Percentiles rank a stretch among this genome's conserved stretches.
phyloP scores from a whole-genome alignment of 441 rosid genomes.

The Gossypium davidsonii region DNA sequence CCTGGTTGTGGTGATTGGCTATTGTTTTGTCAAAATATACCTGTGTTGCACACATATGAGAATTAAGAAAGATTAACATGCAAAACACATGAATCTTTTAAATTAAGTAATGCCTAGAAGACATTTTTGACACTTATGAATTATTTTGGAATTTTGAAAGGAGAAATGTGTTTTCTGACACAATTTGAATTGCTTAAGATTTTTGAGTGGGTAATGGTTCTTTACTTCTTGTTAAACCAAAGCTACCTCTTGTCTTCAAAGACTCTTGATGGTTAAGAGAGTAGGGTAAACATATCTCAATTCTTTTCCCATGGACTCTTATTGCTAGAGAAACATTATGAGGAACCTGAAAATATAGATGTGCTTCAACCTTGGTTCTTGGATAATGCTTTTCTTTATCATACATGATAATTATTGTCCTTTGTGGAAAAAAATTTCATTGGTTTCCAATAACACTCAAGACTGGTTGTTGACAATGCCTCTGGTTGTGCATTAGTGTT shows the following conservation, averaged over 20 bases:
- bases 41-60: neutral
- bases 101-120: neutral
- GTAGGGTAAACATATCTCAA: neutral
- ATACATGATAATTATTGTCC: neutral
- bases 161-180: neutral
- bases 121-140: neutral
- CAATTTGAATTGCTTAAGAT: neutral
- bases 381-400: neutral
- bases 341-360: neutral
- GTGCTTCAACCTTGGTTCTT: neutral
- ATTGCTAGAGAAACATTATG: slow-evolving; percentile 2
- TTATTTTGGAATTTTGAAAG: neutral
- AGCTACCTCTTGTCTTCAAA: neutral
- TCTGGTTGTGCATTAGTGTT: neutral
- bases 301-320: neutral
- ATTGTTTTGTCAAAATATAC: neutral
- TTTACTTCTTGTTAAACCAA: neutral
- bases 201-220: neutral
- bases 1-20: neutral
- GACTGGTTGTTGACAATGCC: neutral
- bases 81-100: neutral
- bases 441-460: neutral
- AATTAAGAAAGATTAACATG: neutral
- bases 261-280: neutral
- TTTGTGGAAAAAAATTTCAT: neutral